Percentiles rank a stretch among this genome's conserved stretches.
These are phyloP conservation scores for Copromyces sp. DNA, from an alignment of 495 filamentous ascomycete species.

Conservation along the genomic window DNA sequence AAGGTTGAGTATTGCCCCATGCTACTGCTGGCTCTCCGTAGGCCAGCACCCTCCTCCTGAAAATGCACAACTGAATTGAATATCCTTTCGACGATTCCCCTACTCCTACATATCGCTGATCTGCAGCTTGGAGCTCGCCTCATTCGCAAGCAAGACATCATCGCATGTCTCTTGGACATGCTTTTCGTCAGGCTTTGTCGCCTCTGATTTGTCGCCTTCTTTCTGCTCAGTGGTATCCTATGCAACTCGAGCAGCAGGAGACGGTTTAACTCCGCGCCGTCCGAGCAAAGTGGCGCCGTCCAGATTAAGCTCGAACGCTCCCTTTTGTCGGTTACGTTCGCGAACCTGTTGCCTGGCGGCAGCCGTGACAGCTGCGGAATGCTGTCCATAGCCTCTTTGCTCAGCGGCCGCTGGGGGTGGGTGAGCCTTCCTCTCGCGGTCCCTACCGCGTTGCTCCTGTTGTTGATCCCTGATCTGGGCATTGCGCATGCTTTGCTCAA, in stretches of 20 bases:
- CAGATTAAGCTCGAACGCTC: constrained; percentile 81
- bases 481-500: constrained; percentile 77
- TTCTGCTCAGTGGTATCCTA: constrained; percentile 12
- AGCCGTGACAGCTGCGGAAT: constrained; percentile 63
- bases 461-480: constrained; percentile 60
- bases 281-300: constrained; percentile 84
- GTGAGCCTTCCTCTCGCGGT: constrained; percentile 29
- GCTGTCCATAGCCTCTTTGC: constrained; percentile 69
- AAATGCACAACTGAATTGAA: not conserved
- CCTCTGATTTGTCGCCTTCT: not conserved
- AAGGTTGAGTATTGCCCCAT: not conserved
- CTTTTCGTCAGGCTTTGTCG: not conserved
- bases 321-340: constrained; percentile 47
- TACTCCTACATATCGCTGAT: not conserved
- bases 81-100: not conserved
- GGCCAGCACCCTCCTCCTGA: not conserved
- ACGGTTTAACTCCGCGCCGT: constrained; percentile 50
- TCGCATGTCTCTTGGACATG: not conserved
- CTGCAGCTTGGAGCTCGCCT: not conserved
- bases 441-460: constrained; percentile 32
- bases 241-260: constrained; percentile 26
- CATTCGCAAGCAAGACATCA: not conserved
- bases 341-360: constrained; percentile 68
- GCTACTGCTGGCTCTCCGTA: not conserved
- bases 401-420: constrained; percentile 32